Evolutionary conservation across 2,329 filamentous ascomycete genomes (phyloP).

Genomic region (Clarireedia paspali): DNA sequence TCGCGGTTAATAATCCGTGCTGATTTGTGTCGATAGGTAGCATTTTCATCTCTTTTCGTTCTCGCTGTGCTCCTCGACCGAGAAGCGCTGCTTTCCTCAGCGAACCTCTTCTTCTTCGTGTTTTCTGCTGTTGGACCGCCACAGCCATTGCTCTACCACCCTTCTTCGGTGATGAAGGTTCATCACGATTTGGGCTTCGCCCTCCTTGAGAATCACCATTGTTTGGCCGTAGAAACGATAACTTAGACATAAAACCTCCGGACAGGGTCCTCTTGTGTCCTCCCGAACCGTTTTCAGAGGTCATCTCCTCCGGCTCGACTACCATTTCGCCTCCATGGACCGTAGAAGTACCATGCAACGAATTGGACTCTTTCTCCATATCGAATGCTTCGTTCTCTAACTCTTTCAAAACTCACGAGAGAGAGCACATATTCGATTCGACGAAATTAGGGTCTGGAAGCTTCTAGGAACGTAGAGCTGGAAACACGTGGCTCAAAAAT

Average conservation of each 20-base stretch:
- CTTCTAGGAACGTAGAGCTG: too few relatives aligned
- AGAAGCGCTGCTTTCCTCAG: conserved; percentile 80
- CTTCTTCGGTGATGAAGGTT: conserved; percentile 25
- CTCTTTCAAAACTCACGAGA: background rate
- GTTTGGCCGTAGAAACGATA: conserved; percentile 58
- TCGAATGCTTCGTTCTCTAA: background rate
- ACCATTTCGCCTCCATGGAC: background rate
- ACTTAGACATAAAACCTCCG: conserved; percentile 57
- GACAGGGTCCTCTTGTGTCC: conserved; percentile 28
- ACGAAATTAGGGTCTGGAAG: too few relatives aligned
- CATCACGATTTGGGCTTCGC: conserved; percentile 25
- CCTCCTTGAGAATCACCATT: conserved; percentile 31
- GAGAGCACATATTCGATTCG: background rate
- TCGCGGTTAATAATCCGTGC: conserved; percentile 13
- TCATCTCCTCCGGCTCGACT: conserved; percentile 6
- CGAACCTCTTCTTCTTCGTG: conserved; percentile 71
- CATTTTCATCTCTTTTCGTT: conserved; percentile 43
- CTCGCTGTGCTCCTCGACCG: conserved; percentile 61
- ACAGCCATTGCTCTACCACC: conserved; percentile 28
- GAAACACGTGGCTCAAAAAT: too few relatives aligned
- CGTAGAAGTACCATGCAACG: background rate
- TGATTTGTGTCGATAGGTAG: conserved; percentile 28
- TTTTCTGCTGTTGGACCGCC: conserved; percentile 39
- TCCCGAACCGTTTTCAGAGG: conserved; percentile 33
- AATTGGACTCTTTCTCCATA: background rate